Evolutionary conservation across 139 green algal species (phyloP).

Genomic region (Edaphochlamys debaryana): DNA sequence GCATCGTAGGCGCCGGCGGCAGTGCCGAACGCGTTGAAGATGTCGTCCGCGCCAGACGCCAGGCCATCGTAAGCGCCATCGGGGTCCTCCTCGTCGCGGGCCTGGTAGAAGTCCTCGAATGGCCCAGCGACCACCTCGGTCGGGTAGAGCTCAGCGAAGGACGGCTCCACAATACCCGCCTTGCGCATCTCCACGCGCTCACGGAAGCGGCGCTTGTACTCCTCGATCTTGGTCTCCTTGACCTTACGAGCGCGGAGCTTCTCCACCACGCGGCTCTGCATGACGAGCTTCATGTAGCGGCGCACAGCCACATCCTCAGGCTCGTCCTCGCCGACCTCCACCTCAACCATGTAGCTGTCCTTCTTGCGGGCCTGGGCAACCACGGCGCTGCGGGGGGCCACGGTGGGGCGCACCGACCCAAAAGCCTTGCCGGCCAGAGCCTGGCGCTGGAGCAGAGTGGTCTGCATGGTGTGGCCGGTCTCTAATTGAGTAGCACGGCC

Average conservation of each 20-base stretch:
- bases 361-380: conserved; percentile 46
- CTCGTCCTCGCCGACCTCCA: conserved; percentile 66
- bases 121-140: conserved; percentile 27
- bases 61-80: conserved; percentile 14
- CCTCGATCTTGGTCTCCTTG: conserved; percentile 69
- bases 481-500: too few relatives aligned
- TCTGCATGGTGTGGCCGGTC: conserved; percentile 24
- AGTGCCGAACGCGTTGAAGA: conserved; percentile 2
- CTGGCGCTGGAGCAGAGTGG: not conserved
- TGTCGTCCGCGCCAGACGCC: not conserved
- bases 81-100: conserved; percentile 23
- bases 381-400: conserved; percentile 38
- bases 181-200: conserved; percentile 62
- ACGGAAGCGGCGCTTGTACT: conserved; percentile 60
- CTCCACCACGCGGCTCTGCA: conserved; percentile 64
- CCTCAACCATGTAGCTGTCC: conserved; percentile 70
- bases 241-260: conserved; percentile 57
- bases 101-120: conserved; percentile 56
- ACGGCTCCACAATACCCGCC: conserved; percentile 56
- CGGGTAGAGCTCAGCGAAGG: conserved; percentile 57
- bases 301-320: conserved; percentile 69
- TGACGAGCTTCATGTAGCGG: conserved; percentile 69
- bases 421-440: conserved; percentile 21
- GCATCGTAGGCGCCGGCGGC: not conserved
- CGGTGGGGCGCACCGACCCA: conserved; percentile 1